Base-by-base conservation (phyloP, 1,284 basidiomycete species). In the Athelia sp. region DNA sequence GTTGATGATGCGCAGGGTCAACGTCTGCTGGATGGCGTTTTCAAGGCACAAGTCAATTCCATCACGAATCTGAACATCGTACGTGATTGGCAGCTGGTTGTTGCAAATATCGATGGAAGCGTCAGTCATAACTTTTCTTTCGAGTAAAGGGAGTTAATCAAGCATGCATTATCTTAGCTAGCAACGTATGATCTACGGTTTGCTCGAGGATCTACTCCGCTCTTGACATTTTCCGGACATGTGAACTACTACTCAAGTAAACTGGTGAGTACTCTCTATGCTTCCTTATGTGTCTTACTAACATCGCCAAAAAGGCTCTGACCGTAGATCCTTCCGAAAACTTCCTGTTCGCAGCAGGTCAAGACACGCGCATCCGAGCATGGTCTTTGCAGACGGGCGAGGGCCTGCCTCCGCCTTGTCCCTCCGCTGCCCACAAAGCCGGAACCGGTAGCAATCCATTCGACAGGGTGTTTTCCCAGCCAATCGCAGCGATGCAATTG, bases 271-370 rank as follows among this genome's bases (percentile, higher is more conserved):
- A 3, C 3, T 8, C 29, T 23, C 0, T 31, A 22, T n/a, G 43
- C 1, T 2, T 38, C 17, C 4, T 35, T 22, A 8, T 4, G 2
- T 35, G 35, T 61, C 26, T 46, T 17, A 34, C 38, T 43, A 31
- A 26, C 43, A 45, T 45, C 15, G 43, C 43, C 18, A 8, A 44
- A 11, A 53, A 88, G 86, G 84, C 86, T 9, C 67, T 87, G 15
- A 66, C 74, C 1, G 61, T 79, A 11, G 84, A 87, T 53, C 74
- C 79, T 0, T 64, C 66, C 2, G 76, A 87, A 50, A 73, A 82
- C 44, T 82, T 86, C 54, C 58, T 93, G 14, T 91, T 91, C 57
- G 82, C 82, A 3, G 84, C 82, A 1, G 89, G 88, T 3, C 75
- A 82, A 61, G 79, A 85, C 70, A 58, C 73, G 56, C 65, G 75